Evolutionary conservation across 495 filamentous ascomycete species (phyloP), one percentile per base, ranked within the genome.

Genomic region (Cercophora scortea): DNA sequence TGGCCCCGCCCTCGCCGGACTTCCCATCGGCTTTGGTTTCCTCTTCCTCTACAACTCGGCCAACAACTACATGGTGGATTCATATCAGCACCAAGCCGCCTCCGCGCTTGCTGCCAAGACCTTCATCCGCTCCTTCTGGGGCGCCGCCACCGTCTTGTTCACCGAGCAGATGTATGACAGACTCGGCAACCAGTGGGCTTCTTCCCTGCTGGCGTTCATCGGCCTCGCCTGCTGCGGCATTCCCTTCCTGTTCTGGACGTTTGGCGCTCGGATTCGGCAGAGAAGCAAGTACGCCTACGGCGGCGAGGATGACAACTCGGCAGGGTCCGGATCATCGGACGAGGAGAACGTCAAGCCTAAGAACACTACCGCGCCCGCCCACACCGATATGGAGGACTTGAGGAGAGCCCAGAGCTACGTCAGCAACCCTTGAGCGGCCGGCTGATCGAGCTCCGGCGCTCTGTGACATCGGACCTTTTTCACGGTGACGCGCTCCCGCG

Each of bases 101-200:
- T 87, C 83, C 6, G 88, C 88, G 0, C 78, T 92, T n/a, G 88
- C 88, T 2, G 87, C 88, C 45, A 91, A 91, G 70, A 91, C 88
- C 0, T 90, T 80, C 60, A 71, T 93, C 42, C 79, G 88, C 7
- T 84, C 80, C 8, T 84, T 90, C 65, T 93, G 86, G 85, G 88
- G 88, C 57, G 88, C 87, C 1, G 76, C 68, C 9, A 79, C 79
- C 1, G 86, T 90, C 0, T 72, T 93, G 0, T 91, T 93, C 70
- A 91, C 88, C 0, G 73, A 77, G 45, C 87, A 91, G 66, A 90
- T 93, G 87, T 91, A 88, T 60, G 59, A 75, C 43, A 73, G 81
- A 12, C 71, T 90, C 11, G 82, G 82, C 15, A 79, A 87, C 67
- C 78, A 90, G 62, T 91, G 88, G 88, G 88, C 88, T 0, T 78